Evolutionary conservation across 192 early-diverging fungal genomes (phyloP), one percentile per base, ranked within the genome.

Genomic region (Rhizophagus clarus): DNA sequence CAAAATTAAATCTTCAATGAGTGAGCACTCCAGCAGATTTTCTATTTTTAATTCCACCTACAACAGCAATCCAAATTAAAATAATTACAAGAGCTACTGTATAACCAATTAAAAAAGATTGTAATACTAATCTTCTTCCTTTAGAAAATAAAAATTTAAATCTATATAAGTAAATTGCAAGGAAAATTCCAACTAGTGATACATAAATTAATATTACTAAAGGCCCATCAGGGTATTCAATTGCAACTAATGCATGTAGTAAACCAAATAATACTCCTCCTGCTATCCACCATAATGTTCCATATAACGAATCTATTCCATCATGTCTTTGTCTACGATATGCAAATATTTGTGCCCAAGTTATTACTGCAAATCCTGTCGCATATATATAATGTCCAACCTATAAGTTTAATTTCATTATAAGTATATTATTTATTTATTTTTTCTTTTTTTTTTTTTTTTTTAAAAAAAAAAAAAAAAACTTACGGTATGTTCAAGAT

Each of bases 101-200:
- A 81, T 81, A 87, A 24, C 84, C 73, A 14, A 77, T 75, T 14
- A 83, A 61, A 76, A 83, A 87, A 66, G 66, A 87, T 47, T 87
- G 86, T 5, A 83, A 73, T 14, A 87, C 86, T 76, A 87, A 82
- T 24, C 82, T 64, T 79, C 81, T 79, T 32, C 86, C 84, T 63
- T 83, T 83, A 17, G 81, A 72, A n/a, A 82, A 76, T 64, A 86
- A 37, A n/a, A 71, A 77, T 29, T 81, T 79, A 14, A 29, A 31
- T 34, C 24, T 26, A 20, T 83, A 14, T 28, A 83, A 71, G 3
- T 17, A 61, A 22, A 75, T 22, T 26, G 72, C 61, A 11, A 85
- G 51, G 4, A 62, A 12, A 45, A 31, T 26, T 7, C 86, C 81
- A 22, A 87, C 64, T 12, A 83, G 42, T n/a, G 77, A 12, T 15